Evolutionary conservation across 1,284 basidiomycete genomes (phyloP), one percentile per base, ranked within the genome.

Genomic region (Apiotrichum domesticum): DNA sequence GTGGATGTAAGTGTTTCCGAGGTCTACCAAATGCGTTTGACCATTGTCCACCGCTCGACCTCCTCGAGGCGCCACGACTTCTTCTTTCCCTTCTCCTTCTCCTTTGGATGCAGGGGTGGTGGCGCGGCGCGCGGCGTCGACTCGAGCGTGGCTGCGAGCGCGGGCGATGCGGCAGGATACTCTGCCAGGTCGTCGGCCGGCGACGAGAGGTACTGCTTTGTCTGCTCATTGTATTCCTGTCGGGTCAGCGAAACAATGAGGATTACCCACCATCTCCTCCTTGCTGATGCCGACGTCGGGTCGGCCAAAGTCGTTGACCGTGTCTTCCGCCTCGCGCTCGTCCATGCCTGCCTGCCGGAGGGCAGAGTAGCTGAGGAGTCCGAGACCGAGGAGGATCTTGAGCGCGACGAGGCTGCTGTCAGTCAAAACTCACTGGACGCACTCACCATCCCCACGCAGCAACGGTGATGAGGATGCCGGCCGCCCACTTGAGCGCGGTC

Each of bases 21-120:
- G 32, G 14, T 32, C 44, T 63, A 93, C 89, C 89, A 93, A 53
- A 94, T 93, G 46, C 88, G 82, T 71, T 94, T 94, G 41, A 93
- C 87, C 91, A 95, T 95, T 29, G 90, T 93, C 79, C 88, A 95
- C 57, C 91, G 77, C 41, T 89, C 93, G 57, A 94, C 81, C 66
- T 94, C 90, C 70, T 94, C 90, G 57, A 95, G 74, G 56, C 83
- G 82, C 59, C 87, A 81, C 57, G 79, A 74, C 62, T 83, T 84
- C 75, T 84, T 72, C 60, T 70, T 69, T 83, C 39, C 80, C 32
- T 79, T 35, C 52, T 11, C 46, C 29, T 10, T 42, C 33, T 14
- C 34, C 32, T 34, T 39, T 39, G 37, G 37, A 67, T 55, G 74
- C 70, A 87, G 86, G 1, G 85, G 87, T 54, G 87, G 85, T 66